Base-by-base conservation (phyloP, 2,329 filamentous ascomycete species). In the Dactylellina sp. region DNA sequence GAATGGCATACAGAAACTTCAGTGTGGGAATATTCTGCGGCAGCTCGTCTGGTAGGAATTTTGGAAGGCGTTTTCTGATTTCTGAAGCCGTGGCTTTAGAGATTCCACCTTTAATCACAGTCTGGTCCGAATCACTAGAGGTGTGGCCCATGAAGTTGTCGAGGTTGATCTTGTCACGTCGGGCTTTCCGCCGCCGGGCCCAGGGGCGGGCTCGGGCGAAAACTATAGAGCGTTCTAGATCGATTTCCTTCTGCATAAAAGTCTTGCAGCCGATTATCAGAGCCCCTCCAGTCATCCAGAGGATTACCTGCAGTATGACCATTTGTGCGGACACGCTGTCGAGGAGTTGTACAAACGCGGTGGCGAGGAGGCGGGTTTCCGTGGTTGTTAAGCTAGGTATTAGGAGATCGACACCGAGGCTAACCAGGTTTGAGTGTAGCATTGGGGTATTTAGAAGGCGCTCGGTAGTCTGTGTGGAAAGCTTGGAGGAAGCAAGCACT, bases 301-400 rank as follows among this genome's bases (percentile, higher is more conserved):
- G 84, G 61, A 98, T 83, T 14, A 90, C 88, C 82, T 96, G 95
- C 52, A 98, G 83, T 75, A 96, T 93, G 76, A 92, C 85, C 14
- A 89, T 88, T 81, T 98, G 95, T 0, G 94, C 91, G 0, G 93
- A 95, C 5, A 84, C 83, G 0, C 93, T 88, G 74, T 96, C 86
- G 0, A 96, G 83, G 12, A 97, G 83, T 78, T 96, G 92, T 78
- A 97, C 89, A 12, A 99, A 84, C 1, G 89, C 88, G 40, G 91
- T 87, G 0, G 94, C 94, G 14, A 98, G 86, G 7, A 99, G 84
- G 78, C 97, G 92, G 44, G 97, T 85, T 81, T 99, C 95, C 3
- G 95, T 78, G 7, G 77, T 68, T 2, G 76, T 78, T 14, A 78
- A 42, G 18, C 77, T 78, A 1, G 77, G 77, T 18, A 78, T 75